These are phyloP conservation scores for Wickerhamomyces xylosicus DNA, from an alignment of 805 yeast genomes.

Conservation along the genomic window DNA sequence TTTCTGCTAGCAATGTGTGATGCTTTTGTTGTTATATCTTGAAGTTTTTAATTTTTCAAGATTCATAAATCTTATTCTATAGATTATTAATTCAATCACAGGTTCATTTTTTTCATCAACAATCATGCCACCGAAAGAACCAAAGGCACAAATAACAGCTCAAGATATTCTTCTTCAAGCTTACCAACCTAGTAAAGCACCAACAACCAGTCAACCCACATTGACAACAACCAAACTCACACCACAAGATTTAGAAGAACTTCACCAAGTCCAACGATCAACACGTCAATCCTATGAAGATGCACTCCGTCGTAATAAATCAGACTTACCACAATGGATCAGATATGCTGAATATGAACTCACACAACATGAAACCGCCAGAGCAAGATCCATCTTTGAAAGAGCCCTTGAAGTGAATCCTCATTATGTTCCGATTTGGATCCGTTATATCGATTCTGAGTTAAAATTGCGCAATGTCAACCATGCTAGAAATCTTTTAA, in stretches of 20 bases:
- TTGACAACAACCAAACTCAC: background rate
- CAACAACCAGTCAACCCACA: background rate
- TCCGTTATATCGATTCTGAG: conserved; percentile 72
- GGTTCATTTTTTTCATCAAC: too few species aligned
- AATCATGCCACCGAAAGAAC: background rate
- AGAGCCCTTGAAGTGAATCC: conserved; percentile 73
- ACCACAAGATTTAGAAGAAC: conserved; percentile 60
- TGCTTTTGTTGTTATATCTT: too few species aligned
- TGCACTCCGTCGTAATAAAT: conserved; percentile 75
- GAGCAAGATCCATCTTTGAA: conserved; percentile 85
- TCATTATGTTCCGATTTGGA: conserved; percentile 77
- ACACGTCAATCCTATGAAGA: conserved; percentile 78
- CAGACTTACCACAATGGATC: conserved; percentile 82
- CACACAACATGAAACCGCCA: conserved; percentile 62
- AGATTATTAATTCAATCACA: too few species aligned
- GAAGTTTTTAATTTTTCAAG: too few species aligned
- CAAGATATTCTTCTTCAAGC: background rate
- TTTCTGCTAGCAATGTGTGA: too few species aligned
- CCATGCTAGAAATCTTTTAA: conserved; percentile 81
- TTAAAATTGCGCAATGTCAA: conserved; percentile 61
- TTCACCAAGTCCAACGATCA: conserved; percentile 61
- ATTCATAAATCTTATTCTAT: too few species aligned
- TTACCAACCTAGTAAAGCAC: background rate
- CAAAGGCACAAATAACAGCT: background rate
- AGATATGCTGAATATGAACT: conserved; percentile 85